Base-by-base conservation (phyloP, 2,329 filamentous ascomycete genomes). In the Diplodia scrobiculata region DNA sequence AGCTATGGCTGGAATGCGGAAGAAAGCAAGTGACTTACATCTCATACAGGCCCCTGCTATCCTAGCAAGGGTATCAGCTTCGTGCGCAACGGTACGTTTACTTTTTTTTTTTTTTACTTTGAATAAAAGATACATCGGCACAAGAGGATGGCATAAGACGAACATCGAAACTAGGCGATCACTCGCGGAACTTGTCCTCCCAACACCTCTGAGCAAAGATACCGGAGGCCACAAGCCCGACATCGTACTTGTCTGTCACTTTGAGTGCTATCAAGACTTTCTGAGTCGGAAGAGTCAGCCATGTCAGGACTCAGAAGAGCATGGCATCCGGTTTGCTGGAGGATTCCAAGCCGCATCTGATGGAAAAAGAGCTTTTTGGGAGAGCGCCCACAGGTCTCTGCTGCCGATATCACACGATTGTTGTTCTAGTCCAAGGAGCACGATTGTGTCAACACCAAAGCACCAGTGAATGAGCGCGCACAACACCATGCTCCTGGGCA, bases 11-110 rank as follows among this genome's bases (percentile, higher is more conserved):
- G 13, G 5, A 19, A 27, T 5, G 14, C 9, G 5, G 21, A 60
- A 48, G 17, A 27, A 32, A 19, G 6, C 25, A 36, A 36, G 21
- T 14, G 21, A 47, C 63, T 65, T 29, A 65, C 52, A 6, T 38
- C 38, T 2, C 17, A 27, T 27, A 50, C 13, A 62, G 58, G 84
- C 73, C 89, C 89, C 58, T 76, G 78, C 10, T 77, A 77, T 67
- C 75, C 74, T 32, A 74, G 71, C 48, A 78, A 77, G 69, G 76
- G 76, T 29, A 90, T 89, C 70, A 88, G 86, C 69, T 89, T 90
- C 73, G 83, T 88, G 70, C 84, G 84, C 75, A 87, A 87, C 78
- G 87, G 89, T 62, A 62, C 45, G 58, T 62, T 36, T n/a, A 25
- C 25, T 25, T 36, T 50, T n/a, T 2, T 60, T 4, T 19, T 34